These are phyloP conservation scores for Macrolepiota dolichaula DNA, from an alignment of 768 basidiomycete species.

Conservation along the genomic window DNA sequence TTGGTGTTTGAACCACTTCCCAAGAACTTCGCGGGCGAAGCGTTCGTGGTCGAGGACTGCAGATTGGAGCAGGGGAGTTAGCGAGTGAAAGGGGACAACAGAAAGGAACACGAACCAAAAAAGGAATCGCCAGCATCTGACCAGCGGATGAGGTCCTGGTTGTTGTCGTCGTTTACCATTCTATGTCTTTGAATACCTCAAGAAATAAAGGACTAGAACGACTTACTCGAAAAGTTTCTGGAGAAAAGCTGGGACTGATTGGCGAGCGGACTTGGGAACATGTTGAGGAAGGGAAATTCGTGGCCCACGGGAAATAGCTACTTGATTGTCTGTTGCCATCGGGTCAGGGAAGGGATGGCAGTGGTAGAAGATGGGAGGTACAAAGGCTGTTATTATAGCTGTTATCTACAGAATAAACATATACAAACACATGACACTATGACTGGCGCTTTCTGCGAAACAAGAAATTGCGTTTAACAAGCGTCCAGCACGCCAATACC, in stretches of 20 bases:
- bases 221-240: background rate
- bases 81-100: background rate
- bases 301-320: background rate
- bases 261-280: background rate
- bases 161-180: conserved; percentile 87
- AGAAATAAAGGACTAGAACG: background rate
- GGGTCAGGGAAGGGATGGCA: background rate
- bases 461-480: background rate
- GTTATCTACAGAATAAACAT: background rate
- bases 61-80: background rate
- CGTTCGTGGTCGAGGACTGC: conserved; percentile 89
- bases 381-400: background rate
- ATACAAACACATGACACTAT: background rate
- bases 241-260: background rate
- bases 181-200: conserved; percentile 32
- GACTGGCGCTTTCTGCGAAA: background rate
- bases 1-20: conserved; percentile 96
- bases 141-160: conserved; percentile 88
- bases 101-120: conserved; percentile 54
- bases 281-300: background rate
- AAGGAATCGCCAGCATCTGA: conserved; percentile 89
- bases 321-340: background rate
- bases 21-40: conserved; percentile 85
- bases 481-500: conserved; percentile 14
- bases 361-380: background rate